Evolutionary conservation across 2,329 filamentous ascomycete species (phyloP), one percentile per base, ranked within the genome.

Genomic region (Penicillium janthinellum): DNA sequence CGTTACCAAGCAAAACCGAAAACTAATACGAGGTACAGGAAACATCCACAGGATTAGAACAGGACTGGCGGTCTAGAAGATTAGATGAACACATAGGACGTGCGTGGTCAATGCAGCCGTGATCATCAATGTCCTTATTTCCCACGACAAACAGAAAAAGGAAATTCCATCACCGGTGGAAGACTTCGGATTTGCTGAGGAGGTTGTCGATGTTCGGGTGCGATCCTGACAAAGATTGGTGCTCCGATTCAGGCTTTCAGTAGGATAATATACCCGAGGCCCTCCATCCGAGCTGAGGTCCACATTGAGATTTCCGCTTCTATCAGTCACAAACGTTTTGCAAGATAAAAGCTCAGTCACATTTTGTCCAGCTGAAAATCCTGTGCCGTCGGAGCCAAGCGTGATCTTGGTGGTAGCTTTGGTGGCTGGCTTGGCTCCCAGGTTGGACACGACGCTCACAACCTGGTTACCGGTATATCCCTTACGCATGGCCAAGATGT

Each of bases 201-300:
- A 56, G n/a, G 39, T 14, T 57, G 54, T 52, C 0, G 57, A 57
- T 52, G 57, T 57, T 28, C 28, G 34, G 2, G 34, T 57, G 3
- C 37, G 34, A 53, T 47, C 44, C 31, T 25, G 22, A 54, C 58
- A 60, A 47, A 60, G 44, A 50, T 35, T 54, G 7, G 31, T 50
- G 50, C 58, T 58, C 35, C 50, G 50, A 31, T 58, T 60, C 14
- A 60, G 31, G 22, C 58, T 60, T 50, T 60, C 49, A 45, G 58
- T 58, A 41, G 58, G 58, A 50, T 60, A 60, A 37, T 54, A 60
- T n/a, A 60, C 58, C 44, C 58, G 44, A 35, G 58, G 58, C 12
- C 58, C 58, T 50, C 58, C 58, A 58, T 60, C 58, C 38, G 55
- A 60, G 55, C 58, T 54, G 44, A 60, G 58, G 44, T 60, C 58